Percentiles rank a stretch among this genome's conserved stretches.
These are phyloP conservation scores for Alternaria brassicicola DNA, from an alignment of 2,329 filamentous ascomycete genomes.

Conservation along the genomic window DNA sequence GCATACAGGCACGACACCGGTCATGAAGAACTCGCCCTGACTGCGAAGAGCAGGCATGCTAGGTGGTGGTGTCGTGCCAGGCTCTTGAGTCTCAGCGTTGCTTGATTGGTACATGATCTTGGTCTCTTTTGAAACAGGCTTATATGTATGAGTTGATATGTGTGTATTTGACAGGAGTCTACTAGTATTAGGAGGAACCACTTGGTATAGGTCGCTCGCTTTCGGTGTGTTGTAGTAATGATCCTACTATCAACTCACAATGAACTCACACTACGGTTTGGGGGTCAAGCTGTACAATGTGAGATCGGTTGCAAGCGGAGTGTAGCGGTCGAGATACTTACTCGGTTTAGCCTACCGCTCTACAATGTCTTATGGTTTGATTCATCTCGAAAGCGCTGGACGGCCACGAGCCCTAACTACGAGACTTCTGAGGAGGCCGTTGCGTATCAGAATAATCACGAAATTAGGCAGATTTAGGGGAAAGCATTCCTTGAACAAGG, in stretches of 20 bases:
- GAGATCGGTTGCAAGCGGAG: neutral
- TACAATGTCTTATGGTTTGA: neutral
- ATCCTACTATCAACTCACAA: neutral
- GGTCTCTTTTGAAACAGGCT: neutral
- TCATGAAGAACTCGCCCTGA: constrained; percentile 9
- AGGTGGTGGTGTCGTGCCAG: neutral
- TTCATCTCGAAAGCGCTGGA: neutral
- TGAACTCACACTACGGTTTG: neutral
- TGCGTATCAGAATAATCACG: neutral
- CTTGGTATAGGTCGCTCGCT: neutral
- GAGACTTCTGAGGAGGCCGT: neutral
- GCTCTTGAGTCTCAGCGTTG: neutral
- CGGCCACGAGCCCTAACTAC: neutral
- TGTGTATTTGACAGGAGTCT: neutral
- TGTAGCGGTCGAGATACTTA: neutral
- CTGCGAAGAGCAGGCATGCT: constrained; percentile 1
- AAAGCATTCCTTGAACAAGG: neutral
- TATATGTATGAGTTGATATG: neutral
- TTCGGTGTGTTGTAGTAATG: neutral
- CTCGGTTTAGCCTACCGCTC: neutral
- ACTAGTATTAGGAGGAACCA: neutral
- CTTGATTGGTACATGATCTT: neutral
- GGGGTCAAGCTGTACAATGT: neutral
- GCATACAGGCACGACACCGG: neutral
- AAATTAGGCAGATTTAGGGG: neutral